phyloP scores from a whole-genome alignment of 805 yeast species.

The Zygosaccharomyces siamensis region DNA sequence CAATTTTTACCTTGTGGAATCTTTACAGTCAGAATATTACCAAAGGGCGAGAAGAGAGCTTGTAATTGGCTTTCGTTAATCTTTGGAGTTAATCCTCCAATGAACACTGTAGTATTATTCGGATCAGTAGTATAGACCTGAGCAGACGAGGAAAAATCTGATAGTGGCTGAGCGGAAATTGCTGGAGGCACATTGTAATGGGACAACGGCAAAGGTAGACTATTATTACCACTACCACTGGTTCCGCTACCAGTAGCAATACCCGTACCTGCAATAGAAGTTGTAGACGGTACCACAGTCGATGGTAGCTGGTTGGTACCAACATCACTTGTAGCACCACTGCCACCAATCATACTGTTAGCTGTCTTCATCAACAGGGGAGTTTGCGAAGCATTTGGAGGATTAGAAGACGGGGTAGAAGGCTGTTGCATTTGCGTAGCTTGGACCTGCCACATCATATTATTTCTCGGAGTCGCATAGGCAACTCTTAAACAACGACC shows the following conservation, averaged over 20 bases:
- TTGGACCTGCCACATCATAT: slow-evolving; percentile 21
- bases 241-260: slow-evolving; percentile 2
- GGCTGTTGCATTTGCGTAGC: slow-evolving; percentile 23
- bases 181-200: slow-evolving; percentile 9
- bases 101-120: slow-evolving; percentile 65
- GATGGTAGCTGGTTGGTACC: no score
- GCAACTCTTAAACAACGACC: slow-evolving; percentile 76
- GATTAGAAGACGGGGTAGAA: slow-evolving; percentile 2
- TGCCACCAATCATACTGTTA: slow-evolving; percentile 9
- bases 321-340: neutral
- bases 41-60: slow-evolving; percentile 66
- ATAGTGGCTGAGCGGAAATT: slow-evolving; percentile 5
- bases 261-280: neutral
- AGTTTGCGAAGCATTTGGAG: slow-evolving; percentile 4
- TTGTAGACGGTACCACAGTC: neutral
- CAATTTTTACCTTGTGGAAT: slow-evolving; percentile 78
- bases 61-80: slow-evolving; percentile 58
- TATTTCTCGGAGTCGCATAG: slow-evolving; percentile 67
- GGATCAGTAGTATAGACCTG: slow-evolving; percentile 45
- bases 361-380: slow-evolving; percentile 16
- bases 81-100: slow-evolving; percentile 65
- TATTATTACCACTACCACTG: neutral
- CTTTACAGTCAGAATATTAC: slow-evolving; percentile 62
- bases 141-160: slow-evolving; percentile 22
- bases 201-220: slow-evolving; percentile 11